Percentiles rank a stretch among this genome's conserved stretches.
Conservation (phyloP, 148 eudicot genomes). For the Rhododendron mucronatum region DNA sequence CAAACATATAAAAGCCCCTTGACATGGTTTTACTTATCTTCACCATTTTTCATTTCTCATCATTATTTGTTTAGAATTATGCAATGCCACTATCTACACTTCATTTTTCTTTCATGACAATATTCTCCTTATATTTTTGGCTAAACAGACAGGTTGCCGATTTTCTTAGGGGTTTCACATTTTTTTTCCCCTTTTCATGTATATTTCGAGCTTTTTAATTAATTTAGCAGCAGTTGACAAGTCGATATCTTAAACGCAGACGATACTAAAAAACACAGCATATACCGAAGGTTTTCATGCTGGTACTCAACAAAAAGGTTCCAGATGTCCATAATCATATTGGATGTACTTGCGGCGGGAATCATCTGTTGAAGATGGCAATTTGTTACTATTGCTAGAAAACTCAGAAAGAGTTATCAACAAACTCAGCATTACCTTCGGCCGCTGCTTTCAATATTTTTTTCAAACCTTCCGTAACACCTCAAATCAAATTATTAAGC, state of each 20-base stretch:
- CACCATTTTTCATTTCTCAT: neutral
- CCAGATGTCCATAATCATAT: constrained; percentile 13
- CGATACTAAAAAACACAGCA: constrained; percentile 59
- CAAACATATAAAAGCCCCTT: neutral
- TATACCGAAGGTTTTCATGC: constrained; percentile 77
- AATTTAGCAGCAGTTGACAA: neutral
- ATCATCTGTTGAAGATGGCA: neutral
- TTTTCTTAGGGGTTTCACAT: neutral
- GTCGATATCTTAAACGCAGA: constrained; percentile 29
- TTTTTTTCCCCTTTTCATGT: neutral
- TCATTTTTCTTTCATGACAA: neutral
- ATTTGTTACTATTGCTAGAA: neutral
- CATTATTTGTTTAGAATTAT: neutral
- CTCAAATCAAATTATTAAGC: neutral
- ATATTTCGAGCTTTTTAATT: neutral
- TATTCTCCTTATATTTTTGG: neutral
- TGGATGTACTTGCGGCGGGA: neutral
- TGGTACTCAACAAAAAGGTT: constrained; percentile 24
- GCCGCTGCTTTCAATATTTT: neutral
- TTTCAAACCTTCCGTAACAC: neutral
- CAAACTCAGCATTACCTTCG: neutral
- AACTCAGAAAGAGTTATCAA: neutral
- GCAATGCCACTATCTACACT: neutral
- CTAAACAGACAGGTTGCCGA: neutral
- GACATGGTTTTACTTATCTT: neutral